Percentiles rank a stretch among this genome's conserved stretches.
These are phyloP conservation scores for Haplographium delicatum DNA, from an alignment of 495 filamentous ascomycete genomes.

Conservation along the genomic window DNA sequence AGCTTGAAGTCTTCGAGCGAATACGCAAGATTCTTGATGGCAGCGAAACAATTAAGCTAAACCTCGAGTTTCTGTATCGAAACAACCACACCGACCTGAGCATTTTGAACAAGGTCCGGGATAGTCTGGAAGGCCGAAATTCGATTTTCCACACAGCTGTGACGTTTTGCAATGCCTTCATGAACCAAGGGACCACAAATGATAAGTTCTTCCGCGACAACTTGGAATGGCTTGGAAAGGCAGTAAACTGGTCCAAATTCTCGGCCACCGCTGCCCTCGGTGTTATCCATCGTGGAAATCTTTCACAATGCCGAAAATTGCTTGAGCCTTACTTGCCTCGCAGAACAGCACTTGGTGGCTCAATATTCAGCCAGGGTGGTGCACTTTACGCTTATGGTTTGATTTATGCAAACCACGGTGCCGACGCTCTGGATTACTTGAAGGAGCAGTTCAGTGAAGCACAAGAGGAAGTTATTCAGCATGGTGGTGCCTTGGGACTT, in stretches of 20 bases:
- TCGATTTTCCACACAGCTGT: conserved; percentile 98
- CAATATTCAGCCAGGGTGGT: conserved; percentile 92
- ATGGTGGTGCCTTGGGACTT: conserved; percentile 90
- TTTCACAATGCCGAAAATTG: conserved; percentile 87
- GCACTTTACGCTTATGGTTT: conserved; percentile 92
- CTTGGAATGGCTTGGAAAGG: conserved; percentile 96
- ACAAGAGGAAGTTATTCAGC: conserved; percentile 91
- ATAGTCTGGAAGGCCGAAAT: conserved; percentile 91
- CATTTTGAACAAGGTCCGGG: conserved; percentile 92
- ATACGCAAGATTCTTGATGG: conserved; percentile 85
- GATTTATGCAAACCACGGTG: conserved; percentile 97
- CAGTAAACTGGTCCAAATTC: conserved; percentile 99
- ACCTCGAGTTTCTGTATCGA: conserved; percentile 92
- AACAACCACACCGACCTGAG: conserved; percentile 79
- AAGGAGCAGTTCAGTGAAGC: conserved; percentile 80
- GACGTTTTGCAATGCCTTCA: conserved; percentile 96
- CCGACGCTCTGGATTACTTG: conserved; percentile 84
- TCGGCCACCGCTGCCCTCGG: conserved; percentile 95
- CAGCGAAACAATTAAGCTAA: conserved; percentile 85
- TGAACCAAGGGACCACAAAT: conserved; percentile 98
- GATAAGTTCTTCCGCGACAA: conserved; percentile 98
- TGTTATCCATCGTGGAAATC: conserved; percentile 92
- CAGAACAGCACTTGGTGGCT: conserved; percentile 61
- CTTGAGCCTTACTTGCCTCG: conserved; percentile 91
- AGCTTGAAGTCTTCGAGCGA: conserved; percentile 61